These are phyloP conservation scores for Leccinum olivaceopallidum DNA, from an alignment of 768 basidiomycete genomes.

Conservation along the genomic window DNA sequence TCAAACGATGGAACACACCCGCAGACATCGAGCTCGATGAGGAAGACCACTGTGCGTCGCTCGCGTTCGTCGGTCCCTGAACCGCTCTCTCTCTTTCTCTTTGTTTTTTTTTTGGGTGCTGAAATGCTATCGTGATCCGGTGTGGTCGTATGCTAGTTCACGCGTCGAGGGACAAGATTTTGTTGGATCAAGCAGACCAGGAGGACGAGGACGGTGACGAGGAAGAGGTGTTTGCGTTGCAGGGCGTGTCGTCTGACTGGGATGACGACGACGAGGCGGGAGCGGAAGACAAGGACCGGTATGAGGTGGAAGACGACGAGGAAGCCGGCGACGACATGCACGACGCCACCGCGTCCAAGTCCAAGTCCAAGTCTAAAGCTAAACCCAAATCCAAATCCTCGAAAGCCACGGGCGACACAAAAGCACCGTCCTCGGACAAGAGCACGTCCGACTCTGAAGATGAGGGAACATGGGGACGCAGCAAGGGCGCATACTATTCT, in stretches of 20 bases:
- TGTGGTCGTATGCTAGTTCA: slow-evolving; percentile 52
- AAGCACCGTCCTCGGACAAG: slow-evolving; percentile 10
- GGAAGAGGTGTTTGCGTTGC: slow-evolving; percentile 80
- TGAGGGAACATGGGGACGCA: slow-evolving; percentile 76
- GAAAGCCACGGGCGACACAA: slow-evolving; percentile 14
- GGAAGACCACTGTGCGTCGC: slow-evolving; percentile 71
- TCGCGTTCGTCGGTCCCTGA: neutral
- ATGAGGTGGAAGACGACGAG: slow-evolving; percentile 14
- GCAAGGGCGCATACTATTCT: slow-evolving; percentile 81
- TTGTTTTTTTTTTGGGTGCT: neutral
- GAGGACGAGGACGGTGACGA: slow-evolving; percentile 55
- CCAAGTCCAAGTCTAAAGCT: slow-evolving; percentile 1
- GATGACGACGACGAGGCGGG: slow-evolving; percentile 37
- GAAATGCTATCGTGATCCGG: slow-evolving; percentile 3
- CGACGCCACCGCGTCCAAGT: neutral
- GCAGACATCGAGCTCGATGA: slow-evolving; percentile 75
- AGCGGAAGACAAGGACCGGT: slow-evolving; percentile 41
- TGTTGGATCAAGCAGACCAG: slow-evolving; percentile 61
- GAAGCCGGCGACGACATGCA: slow-evolving; percentile 26
- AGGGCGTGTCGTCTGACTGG: slow-evolving; percentile 46
- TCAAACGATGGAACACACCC: slow-evolving; percentile 66
- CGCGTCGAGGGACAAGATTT: slow-evolving; percentile 69
- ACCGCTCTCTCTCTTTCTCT: neutral
- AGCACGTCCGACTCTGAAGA: slow-evolving; percentile 26
- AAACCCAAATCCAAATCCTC: slow-evolving; percentile 16